Evolutionary conservation across 345 rosid genomes (phyloP).

Genomic region (Rhizophora apiculata): DNA sequence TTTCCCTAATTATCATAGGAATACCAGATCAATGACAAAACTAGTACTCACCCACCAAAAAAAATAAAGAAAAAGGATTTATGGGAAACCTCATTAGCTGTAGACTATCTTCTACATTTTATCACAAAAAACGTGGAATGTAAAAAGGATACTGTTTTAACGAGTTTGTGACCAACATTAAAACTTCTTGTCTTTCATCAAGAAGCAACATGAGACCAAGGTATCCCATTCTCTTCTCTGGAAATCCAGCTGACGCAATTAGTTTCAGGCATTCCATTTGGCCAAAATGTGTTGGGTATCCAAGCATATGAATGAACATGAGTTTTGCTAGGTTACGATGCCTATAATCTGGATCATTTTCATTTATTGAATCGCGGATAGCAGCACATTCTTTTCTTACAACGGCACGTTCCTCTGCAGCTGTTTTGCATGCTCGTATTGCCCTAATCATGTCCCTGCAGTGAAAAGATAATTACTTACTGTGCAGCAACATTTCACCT

Average conservation of each 20-base stretch:
- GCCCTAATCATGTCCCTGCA: conserved; percentile 99
- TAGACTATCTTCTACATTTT: background rate
- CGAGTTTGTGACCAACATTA: conserved; percentile 98
- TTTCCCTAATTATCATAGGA: background rate
- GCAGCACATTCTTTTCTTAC: conserved; percentile 99
- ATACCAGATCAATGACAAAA: conserved; percentile 1
- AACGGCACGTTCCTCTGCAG: conserved; percentile 97
- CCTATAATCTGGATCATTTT: conserved; percentile 84
- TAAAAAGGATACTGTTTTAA: conserved; percentile 90
- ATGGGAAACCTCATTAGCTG: background rate
- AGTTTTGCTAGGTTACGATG: conserved; percentile 97
- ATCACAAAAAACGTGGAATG: background rate
- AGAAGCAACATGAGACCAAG: conserved; percentile 98
- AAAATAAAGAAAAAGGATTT: no score
- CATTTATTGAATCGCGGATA: conserved; percentile 84
- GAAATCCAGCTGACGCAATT: conserved; percentile 94
- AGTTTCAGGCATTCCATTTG: conserved; percentile 99
- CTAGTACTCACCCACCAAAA: background rate
- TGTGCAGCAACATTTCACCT: background rate
- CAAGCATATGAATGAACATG: conserved; percentile 99
- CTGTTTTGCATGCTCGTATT: conserved; percentile 97
- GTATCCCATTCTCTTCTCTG: conserved; percentile 98
- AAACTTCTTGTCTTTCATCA: conserved; percentile 99
- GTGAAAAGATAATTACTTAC: background rate
- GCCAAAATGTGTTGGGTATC: conserved; percentile 99